Evolutionary conservation across 2,329 filamentous ascomycete species (phyloP).

Genomic region (Aspergillus clavatus): DNA sequence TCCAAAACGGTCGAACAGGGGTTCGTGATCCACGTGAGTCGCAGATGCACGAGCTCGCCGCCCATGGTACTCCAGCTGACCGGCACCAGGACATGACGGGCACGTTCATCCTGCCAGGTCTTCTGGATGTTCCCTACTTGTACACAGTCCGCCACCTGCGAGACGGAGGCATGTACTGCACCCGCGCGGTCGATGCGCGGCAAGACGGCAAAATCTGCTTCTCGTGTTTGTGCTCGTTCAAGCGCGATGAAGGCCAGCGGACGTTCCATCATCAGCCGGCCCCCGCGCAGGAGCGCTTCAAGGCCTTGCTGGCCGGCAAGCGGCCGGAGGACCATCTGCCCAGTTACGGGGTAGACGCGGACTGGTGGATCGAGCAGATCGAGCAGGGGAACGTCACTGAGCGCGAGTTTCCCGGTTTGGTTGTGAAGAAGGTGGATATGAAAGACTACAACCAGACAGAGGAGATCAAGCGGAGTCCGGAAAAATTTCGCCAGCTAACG

Average conservation of each 20-base stretch:
- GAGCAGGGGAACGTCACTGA: constrained; percentile 24
- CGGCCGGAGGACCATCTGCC: constrained; percentile 30
- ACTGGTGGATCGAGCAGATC: constrained; percentile 32
- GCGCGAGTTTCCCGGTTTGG: constrained; percentile 39
- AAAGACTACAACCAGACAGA: constrained; percentile 39
- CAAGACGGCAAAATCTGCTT: constrained; percentile 49
- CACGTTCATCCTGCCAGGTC: constrained; percentile 48
- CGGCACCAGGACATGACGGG: constrained; percentile 47
- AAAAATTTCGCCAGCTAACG: constrained; percentile 41
- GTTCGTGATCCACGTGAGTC: constrained; percentile 49
- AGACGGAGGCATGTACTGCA: constrained; percentile 50
- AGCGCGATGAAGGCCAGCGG: constrained; percentile 36
- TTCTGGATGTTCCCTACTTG: constrained; percentile 45
- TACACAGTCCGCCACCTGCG: constrained; percentile 49
- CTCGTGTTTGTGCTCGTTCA: constrained; percentile 51
- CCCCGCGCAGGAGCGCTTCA: constrained; percentile 27
- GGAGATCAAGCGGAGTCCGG: constrained; percentile 24
- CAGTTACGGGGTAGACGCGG: constrained; percentile 33
- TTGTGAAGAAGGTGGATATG: constrained; percentile 53
- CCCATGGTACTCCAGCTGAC: too few relatives aligned
- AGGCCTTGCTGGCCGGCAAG: constrained; percentile 25
- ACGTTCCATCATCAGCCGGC: constrained; percentile 29
- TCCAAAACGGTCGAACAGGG: constrained; percentile 49
- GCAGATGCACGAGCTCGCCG: not conserved
- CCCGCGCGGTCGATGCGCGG: constrained; percentile 49